Conservation (phyloP, 768 basidiomycete genomes). For the Pluteus cervinus region DNA sequence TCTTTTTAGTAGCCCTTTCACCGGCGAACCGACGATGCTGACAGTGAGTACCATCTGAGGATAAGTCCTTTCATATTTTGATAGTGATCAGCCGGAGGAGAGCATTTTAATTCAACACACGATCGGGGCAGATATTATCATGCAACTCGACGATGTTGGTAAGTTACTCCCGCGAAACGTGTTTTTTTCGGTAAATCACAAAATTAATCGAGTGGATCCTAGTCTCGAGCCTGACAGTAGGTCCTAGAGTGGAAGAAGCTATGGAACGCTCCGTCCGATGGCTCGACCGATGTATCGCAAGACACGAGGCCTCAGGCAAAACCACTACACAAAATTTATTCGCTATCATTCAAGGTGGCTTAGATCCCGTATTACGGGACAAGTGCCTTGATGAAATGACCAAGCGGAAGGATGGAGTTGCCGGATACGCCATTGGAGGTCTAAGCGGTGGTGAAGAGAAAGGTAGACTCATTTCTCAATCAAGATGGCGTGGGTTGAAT, state of each 20-base stretch:
- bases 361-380: slow-evolving; percentile 65
- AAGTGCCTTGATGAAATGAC: slow-evolving; percentile 81
- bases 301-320: slow-evolving; percentile 65
- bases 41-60: slow-evolving; percentile 44
- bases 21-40: slow-evolving; percentile 82
- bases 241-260: slow-evolving; percentile 79
- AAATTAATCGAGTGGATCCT: slow-evolving; percentile 5
- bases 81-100: slow-evolving; percentile 69
- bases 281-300: slow-evolving; percentile 82
- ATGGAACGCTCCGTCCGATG: slow-evolving; percentile 86
- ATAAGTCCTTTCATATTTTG: slow-evolving; percentile 2
- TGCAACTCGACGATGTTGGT: slow-evolving; percentile 94
- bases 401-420: slow-evolving; percentile 62
- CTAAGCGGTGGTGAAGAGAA: slow-evolving; percentile 90
- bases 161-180: slow-evolving; percentile 19
- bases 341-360: slow-evolving; percentile 87
- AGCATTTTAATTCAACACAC: slow-evolving; percentile 87
- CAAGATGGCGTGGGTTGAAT: too few species aligned
- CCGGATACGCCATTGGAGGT: slow-evolving; percentile 91
- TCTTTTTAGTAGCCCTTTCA: slow-evolving; percentile 78
- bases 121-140: slow-evolving; percentile 91
- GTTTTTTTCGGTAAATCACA: slow-evolving; percentile 1
- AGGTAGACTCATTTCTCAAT: slow-evolving; percentile 36
- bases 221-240: slow-evolving; percentile 79
- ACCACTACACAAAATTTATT: slow-evolving; percentile 74